These are phyloP conservation scores for Mikania micrantha DNA, from an alignment of 129 eudicot genomes.

Conservation along the genomic window DNA sequence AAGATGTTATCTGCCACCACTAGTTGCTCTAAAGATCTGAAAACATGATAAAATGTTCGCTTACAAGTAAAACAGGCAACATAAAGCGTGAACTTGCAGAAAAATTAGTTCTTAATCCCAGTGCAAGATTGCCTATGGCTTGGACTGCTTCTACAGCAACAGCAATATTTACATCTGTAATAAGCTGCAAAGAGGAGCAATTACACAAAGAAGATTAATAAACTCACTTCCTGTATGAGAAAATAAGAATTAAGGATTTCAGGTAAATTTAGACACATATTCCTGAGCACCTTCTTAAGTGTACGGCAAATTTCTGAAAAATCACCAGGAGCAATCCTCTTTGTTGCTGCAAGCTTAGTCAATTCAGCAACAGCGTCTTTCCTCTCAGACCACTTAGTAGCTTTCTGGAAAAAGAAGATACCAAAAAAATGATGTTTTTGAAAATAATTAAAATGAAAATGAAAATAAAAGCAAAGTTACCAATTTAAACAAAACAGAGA, in stretches of 20 bases:
- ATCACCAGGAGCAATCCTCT: conserved; percentile 94
- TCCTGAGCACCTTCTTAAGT: conserved; percentile 65
- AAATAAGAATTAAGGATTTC: neutral
- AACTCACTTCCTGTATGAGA: neutral
- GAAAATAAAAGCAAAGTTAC: neutral
- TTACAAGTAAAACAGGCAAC: conserved; percentile 80
- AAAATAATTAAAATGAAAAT: neutral
- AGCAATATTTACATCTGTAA: conserved; percentile 93
- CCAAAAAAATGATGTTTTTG: neutral
- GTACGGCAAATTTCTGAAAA: conserved; percentile 89
- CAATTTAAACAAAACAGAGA: neutral
- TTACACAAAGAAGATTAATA: conserved; percentile 4
- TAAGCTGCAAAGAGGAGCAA: conserved; percentile 57
- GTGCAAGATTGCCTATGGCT: conserved; percentile 95
- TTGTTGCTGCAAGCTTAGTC: conserved; percentile 97
- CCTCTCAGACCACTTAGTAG: conserved; percentile 97
- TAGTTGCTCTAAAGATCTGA: neutral
- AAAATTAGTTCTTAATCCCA: conserved; percentile 74
- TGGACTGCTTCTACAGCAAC: conserved; percentile 97
- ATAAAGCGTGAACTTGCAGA: conserved; percentile 81
- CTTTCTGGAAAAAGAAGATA: conserved; percentile 60
- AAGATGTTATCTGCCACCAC: neutral
- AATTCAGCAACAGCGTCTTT: conserved; percentile 95
- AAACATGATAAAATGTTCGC: conserved; percentile 18
- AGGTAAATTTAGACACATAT: neutral